Conservation (phyloP, 768 basidiomycete species). For the Chalciporus sphaerocephalus region DNA sequence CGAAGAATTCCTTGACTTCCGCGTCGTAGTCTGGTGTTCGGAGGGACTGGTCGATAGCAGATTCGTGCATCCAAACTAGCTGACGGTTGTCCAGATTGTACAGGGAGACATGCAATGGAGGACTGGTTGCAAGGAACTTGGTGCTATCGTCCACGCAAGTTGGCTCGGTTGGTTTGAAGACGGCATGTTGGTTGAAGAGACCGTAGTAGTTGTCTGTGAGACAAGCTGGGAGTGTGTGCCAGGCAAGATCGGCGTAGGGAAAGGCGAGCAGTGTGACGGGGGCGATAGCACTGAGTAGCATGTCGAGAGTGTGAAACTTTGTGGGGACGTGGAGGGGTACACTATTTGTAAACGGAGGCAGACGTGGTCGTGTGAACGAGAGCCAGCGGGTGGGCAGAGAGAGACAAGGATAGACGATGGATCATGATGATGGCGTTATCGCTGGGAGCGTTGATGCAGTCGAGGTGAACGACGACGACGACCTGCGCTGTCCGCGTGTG, state of each 20-base stretch:
- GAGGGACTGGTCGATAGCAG: constrained; percentile 46
- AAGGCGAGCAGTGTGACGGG: constrained; percentile 7
- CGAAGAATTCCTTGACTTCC: constrained; percentile 38
- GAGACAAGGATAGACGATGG: too few species aligned
- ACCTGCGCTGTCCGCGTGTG: too few species aligned
- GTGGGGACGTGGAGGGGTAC: too few species aligned
- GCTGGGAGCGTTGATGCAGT: too few species aligned
- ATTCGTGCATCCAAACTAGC: constrained; percentile 61
- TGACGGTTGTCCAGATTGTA: constrained; percentile 29
- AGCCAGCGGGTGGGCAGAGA: too few species aligned
- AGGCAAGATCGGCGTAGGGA: constrained; percentile 18
- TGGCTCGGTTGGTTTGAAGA: constrained; percentile 41
- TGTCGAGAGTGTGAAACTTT: neutral
- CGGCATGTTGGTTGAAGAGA: constrained; percentile 47
- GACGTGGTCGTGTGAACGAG: too few species aligned
- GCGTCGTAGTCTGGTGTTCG: constrained; percentile 29
- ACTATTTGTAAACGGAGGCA: too few species aligned
- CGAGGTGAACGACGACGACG: too few species aligned
- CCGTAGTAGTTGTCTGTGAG: constrained; percentile 52
- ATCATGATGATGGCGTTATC: too few species aligned
- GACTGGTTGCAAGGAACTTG: neutral
- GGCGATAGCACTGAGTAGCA: neutral
- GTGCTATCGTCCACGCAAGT: constrained; percentile 34
- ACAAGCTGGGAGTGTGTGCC: constrained; percentile 34
- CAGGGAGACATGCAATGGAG: constrained; percentile 18